Evolutionary conservation across 306 rosid genomes (phyloP).

Genomic region (Dryas octopetala): DNA sequence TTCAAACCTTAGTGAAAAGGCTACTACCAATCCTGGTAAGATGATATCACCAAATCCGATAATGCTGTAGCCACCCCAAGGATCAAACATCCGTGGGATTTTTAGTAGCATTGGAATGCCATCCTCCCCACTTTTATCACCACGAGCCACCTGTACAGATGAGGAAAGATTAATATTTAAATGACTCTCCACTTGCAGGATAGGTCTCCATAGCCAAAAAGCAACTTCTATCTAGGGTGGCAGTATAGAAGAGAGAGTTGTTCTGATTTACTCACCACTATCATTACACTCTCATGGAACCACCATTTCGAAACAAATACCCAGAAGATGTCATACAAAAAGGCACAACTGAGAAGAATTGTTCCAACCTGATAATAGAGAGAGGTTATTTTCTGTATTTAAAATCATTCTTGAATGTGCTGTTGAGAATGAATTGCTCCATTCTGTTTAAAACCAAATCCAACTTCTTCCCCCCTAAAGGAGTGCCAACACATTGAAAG

Average conservation of each 20-base stretch:
- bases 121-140: conserved; percentile 96
- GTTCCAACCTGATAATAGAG: conserved; percentile 78
- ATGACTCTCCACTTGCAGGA: conserved; percentile 1
- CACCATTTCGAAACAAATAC: conserved; percentile 92
- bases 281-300: conserved; percentile 99
- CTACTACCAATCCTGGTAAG: conserved; percentile 91
- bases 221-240: neutral
- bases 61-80: conserved; percentile 99
- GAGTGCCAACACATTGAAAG: too few relatives aligned
- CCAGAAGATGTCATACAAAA: conserved; percentile 95
- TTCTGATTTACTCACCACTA: conserved; percentile 73
- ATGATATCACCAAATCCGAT: conserved; percentile 98
- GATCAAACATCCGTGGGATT: conserved; percentile 96
- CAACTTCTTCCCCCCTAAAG: too few relatives aligned
- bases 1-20: conserved; percentile 86
- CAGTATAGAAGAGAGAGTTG: conserved; percentile 4
- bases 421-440: too few relatives aligned
- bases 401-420: too few relatives aligned
- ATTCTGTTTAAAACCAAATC: too few relatives aligned
- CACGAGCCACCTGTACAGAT: conserved; percentile 87
- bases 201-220: neutral
- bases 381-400: neutral
- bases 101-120: conserved; percentile 98
- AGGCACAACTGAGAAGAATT: conserved; percentile 95
- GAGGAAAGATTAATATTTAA: conserved; percentile 6